A percentile compares a stretch with the other conserved stretches of the same genome.
These are phyloP conservation scores for Comarum palustre DNA, from an alignment of 306 rosid genomes.

Conservation along the genomic window DNA sequence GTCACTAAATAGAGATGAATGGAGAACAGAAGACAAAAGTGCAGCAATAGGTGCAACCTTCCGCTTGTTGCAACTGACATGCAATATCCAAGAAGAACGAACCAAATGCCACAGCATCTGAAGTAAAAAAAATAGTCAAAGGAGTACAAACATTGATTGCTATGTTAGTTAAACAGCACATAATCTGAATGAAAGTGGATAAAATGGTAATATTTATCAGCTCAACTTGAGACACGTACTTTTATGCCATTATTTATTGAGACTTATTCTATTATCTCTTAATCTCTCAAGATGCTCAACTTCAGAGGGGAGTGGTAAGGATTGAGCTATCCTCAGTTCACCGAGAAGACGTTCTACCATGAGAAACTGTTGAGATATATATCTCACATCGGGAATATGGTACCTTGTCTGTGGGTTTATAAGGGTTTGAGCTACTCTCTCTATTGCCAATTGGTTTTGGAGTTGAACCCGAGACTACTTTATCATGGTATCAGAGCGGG, in stretches of 20 bases:
- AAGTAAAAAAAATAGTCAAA: conserved; percentile 32
- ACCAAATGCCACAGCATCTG: conserved; percentile 94
- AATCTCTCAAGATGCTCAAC: background rate
- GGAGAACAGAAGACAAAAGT: conserved; percentile 87
- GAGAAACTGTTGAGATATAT: too few relatives aligned
- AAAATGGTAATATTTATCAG: background rate
- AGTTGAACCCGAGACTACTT: too few relatives aligned
- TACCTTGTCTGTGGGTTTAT: too few relatives aligned
- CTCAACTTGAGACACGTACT: background rate
- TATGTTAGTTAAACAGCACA: conserved; percentile 11
- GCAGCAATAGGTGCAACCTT: conserved; percentile 93
- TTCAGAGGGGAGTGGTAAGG: background rate
- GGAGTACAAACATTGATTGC: conserved; percentile 14
- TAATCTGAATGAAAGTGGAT: background rate
- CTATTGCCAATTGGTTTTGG: too few relatives aligned
- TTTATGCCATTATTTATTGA: background rate
- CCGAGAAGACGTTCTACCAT: background rate
- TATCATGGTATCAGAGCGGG: too few relatives aligned
- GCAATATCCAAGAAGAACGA: conserved; percentile 89
- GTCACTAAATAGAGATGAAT: conserved; percentile 67
- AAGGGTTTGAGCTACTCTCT: too few relatives aligned
- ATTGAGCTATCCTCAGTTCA: background rate
- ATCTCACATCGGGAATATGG: too few relatives aligned
- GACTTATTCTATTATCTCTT: background rate
- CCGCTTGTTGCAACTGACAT: conserved; percentile 84